Base-by-base conservation (phyloP, 1,284 basidiomycete species). In the Rhodotorula sp. region DNA sequence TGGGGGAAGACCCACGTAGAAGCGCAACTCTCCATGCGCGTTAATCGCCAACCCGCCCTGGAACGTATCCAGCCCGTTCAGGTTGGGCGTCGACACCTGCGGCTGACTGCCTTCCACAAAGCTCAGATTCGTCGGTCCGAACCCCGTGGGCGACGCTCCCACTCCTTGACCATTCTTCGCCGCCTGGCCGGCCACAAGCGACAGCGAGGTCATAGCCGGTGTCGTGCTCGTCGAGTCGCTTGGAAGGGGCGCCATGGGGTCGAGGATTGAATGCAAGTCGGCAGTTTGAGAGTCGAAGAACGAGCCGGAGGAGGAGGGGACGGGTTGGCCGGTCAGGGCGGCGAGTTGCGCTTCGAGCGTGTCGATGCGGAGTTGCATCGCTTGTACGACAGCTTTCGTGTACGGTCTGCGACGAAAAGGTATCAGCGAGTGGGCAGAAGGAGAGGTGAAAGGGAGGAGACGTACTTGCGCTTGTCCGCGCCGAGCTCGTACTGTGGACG, bases 331-430 rank as follows among this genome's bases (percentile, higher is more conserved):
- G 34, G 67, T 67, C 2, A 71, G 24, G 17, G 64, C 56, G 1
- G 64, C 56, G 32, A 74, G 67, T 24, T 70, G 69, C 2, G 62
- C 56, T 39, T 74, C 72, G 61, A 74, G 72, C 22, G 72, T 72
- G 44, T 72, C 67, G 67, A 74, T 74, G 13, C 72, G 67, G 17
- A 67, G 67, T 53, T 74, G 70, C 67, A 74, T 67, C 1, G 72
- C 72, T 27, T 59, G 56, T 5, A 74, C 72, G 49, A 74, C 67
- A 3, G 72, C 60, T 54, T 74, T 74, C 22, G 72, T 71, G 60
- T 67, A 74, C 20, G 72, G 72, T 59, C 59, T 70, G 57, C 8
- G 10, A 19, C 29, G 4, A n/a, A 34, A 9, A 10, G 10, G 44
- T 15, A 11, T 11, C 51, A 10, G 22, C 48, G n/a, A 9, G 15